phyloP scores from a whole-genome alignment of 495 filamentous ascomycete genomes.

The Apiosordaria backusii region DNA sequence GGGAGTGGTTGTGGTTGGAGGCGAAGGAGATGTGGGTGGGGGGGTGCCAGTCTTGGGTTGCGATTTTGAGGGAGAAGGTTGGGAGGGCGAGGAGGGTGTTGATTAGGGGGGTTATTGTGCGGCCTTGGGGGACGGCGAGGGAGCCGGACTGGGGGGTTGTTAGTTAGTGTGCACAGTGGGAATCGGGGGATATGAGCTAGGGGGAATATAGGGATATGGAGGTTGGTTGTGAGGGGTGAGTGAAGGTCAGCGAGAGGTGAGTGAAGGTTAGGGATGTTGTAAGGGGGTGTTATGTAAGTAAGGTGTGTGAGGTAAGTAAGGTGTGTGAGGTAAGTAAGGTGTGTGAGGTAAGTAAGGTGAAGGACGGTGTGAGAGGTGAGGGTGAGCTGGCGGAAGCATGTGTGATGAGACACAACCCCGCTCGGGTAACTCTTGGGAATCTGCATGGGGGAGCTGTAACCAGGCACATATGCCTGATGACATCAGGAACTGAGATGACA shows the following conservation, averaged over 20 bases:
- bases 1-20: slow-evolving; percentile 57
- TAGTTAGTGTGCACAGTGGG: slow-evolving; percentile 10
- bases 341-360: not conserved
- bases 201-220: not conserved
- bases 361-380: not conserved
- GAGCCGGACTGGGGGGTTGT: slow-evolving; percentile 62
- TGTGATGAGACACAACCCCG: not conserved
- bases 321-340: not conserved
- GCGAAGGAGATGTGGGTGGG: slow-evolving; percentile 85
- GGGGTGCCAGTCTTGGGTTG: slow-evolving; percentile 90
- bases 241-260: not conserved
- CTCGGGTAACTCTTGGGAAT: not conserved
- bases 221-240: not conserved
- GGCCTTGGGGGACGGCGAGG: slow-evolving; percentile 71
- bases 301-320: not conserved
- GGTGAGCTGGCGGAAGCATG: not conserved
- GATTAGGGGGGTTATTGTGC: slow-evolving; percentile 63
- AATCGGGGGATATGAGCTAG: not conserved
- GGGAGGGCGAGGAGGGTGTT: slow-evolving; percentile 72
- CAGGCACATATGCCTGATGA: not conserved
- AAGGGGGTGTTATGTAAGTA: not conserved
- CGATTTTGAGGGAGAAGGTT: slow-evolving; percentile 65
- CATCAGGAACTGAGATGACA: not conserved
- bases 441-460: not conserved
- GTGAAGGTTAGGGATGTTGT: not conserved